Evolutionary conservation across 805 yeast species (phyloP).

Genomic region (Cyberlindnera xishuangbannaensis): DNA sequence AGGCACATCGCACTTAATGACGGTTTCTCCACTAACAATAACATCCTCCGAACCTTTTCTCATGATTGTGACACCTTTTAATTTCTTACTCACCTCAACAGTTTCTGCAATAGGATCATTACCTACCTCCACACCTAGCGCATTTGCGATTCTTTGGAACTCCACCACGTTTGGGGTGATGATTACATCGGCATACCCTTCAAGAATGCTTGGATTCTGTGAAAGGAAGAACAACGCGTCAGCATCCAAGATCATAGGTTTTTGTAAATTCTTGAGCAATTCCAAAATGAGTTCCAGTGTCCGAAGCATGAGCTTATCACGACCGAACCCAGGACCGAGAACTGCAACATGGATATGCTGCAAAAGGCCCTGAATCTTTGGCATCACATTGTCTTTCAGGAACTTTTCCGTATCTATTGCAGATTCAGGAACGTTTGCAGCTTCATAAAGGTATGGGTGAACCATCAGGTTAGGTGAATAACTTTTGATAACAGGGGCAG

Average conservation of each 20-base stretch:
- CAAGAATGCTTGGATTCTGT: conserved; percentile 46
- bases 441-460: conserved; percentile 76
- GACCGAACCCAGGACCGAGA: conserved; percentile 91
- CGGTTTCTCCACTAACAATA: conserved; percentile 45
- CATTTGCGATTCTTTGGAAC: conserved; percentile 60
- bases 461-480: conserved; percentile 95
- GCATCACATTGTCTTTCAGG: conserved; percentile 42
- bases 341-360: conserved; percentile 74
- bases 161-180: conserved; percentile 90
- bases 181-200: conserved; percentile 54
- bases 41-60: conserved; percentile 69
- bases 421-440: conserved; percentile 18
- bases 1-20: conserved; percentile 36
- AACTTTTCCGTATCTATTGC: conserved; percentile 20
- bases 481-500: conserved; percentile 75
- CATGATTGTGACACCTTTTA: conserved; percentile 58
- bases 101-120: conserved; percentile 22
- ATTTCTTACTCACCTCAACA: conserved; percentile 37
- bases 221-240: conserved; percentile 75
- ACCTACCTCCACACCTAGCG: conserved; percentile 31
- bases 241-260: conserved; percentile 85
- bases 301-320: conserved; percentile 64
- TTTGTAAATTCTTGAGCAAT: conserved; percentile 43
- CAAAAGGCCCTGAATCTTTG: conserved; percentile 50
- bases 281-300: conserved; percentile 53